These are phyloP conservation scores for Biscutella laevigata DNA, from an alignment of 441 rosid species.

Conservation along the genomic window DNA sequence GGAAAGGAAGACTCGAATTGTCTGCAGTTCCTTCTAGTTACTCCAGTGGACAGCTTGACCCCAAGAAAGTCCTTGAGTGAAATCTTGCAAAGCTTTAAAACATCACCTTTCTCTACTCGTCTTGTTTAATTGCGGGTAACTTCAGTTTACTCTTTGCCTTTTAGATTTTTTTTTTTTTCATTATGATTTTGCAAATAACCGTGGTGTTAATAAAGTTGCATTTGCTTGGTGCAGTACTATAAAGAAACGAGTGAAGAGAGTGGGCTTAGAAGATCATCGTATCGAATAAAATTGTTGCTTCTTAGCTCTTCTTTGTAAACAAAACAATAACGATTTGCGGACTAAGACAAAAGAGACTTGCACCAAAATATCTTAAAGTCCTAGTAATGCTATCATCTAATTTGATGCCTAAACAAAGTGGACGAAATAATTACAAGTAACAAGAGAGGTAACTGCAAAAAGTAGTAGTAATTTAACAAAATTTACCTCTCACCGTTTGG, in stretches of 20 bases:
- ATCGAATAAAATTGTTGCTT: conserved; percentile 10
- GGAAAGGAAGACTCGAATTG: conserved; percentile 87
- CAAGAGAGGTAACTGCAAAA: too few species aligned
- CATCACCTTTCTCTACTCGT: background rate
- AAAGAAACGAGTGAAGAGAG: conserved; percentile 8
- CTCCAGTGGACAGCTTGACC: conserved; percentile 92
- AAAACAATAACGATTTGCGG: conserved; percentile 4
- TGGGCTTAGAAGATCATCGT: conserved; percentile 10
- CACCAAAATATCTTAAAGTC: too few species aligned
- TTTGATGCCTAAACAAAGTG: too few species aligned
- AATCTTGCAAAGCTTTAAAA: conserved; percentile 25
- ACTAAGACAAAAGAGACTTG: too few species aligned
- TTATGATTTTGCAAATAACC: background rate
- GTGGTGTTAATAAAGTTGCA: background rate
- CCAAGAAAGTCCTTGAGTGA: conserved; percentile 49
- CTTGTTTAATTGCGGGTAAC: conserved; percentile 16
- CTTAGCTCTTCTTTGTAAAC: conserved; percentile 8
- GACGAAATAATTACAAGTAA: too few species aligned
- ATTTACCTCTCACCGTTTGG: too few species aligned
- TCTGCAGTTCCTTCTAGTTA: conserved; percentile 86
- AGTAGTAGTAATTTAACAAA: too few species aligned
- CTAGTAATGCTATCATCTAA: too few species aligned
- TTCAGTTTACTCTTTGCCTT: too few species aligned
- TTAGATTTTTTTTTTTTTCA: too few species aligned
- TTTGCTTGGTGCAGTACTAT: conserved; percentile 13